Conservation (phyloP, 2,329 filamentous ascomycete species). For the Aspergillus sojae region DNA sequence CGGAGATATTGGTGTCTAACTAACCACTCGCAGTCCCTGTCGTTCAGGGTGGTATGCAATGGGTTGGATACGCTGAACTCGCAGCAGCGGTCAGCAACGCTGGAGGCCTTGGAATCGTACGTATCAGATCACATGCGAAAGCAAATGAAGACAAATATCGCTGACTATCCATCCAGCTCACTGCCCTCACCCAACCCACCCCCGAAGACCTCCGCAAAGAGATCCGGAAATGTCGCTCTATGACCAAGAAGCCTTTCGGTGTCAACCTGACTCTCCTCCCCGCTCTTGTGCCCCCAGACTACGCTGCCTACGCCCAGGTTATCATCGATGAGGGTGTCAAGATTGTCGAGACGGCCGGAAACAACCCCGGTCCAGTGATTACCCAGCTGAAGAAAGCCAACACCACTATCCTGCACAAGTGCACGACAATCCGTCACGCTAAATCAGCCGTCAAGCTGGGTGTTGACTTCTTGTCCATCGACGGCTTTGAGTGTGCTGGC, state of each 20-base stretch:
- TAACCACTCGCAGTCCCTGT: conserved; percentile 43
- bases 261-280: conserved; percentile 96
- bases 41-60: conserved; percentile 59
- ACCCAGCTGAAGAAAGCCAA: conserved; percentile 79
- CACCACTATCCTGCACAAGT: conserved; percentile 89
- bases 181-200: conserved; percentile 80
- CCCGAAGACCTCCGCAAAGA: conserved; percentile 91
- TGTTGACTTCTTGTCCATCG: conserved; percentile 94
- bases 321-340: conserved; percentile 90
- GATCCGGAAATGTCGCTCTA: conserved; percentile 79
- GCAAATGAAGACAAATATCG: neutral
- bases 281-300: conserved; percentile 86
- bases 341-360: conserved; percentile 91
- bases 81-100: conserved; percentile 58
- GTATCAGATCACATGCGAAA: conserved; percentile 15
- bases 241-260: conserved; percentile 70
- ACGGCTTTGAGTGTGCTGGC: conserved; percentile 95
- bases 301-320: conserved; percentile 85
- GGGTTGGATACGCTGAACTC: conserved; percentile 58
- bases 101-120: conserved; percentile 55
- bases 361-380: conserved; percentile 89
- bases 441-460: conserved; percentile 89
- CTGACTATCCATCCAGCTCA: conserved; percentile 43
- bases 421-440: conserved; percentile 93
- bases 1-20: neutral